These are phyloP conservation scores for Alternaria hordeiaustralica DNA, from an alignment of 2,329 filamentous ascomycete genomes.

Conservation along the genomic window DNA sequence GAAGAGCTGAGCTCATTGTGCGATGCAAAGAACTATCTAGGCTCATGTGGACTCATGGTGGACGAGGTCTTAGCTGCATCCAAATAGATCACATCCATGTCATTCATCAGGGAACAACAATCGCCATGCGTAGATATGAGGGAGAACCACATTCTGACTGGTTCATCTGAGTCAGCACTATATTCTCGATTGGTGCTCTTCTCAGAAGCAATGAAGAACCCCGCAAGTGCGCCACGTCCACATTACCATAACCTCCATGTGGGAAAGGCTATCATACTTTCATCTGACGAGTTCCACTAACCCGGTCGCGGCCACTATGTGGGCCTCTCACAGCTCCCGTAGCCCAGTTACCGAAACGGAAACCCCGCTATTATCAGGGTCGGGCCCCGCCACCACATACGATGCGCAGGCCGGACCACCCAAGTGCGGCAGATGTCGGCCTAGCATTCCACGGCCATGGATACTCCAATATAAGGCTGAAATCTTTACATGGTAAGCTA, in stretches of 20 bases:
- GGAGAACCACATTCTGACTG: not conserved
- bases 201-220: constrained; percentile 4
- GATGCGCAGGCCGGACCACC: constrained; percentile 36
- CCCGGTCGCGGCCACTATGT: constrained; percentile 23
- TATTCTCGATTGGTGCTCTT: not conserved
- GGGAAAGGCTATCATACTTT: not conserved
- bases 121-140: not conserved
- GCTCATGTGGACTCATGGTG: constrained; percentile 45
- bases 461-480: constrained; percentile 39
- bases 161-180: constrained; percentile 15
- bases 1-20: constrained; percentile 60
- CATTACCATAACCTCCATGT: constrained; percentile 9
- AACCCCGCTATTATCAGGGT: constrained; percentile 36
- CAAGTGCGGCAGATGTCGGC: constrained; percentile 40
- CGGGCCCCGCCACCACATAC: constrained; percentile 43
- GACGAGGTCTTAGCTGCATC: constrained; percentile 43
- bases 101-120: not conserved
- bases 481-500: constrained; percentile 16
- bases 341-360: constrained; percentile 20
- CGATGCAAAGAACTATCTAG: constrained; percentile 60
- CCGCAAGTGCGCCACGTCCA: constrained; percentile 19
- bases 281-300: constrained; percentile 24
- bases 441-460: constrained; percentile 21
- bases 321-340: constrained; percentile 24
- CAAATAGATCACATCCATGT: constrained; percentile 19